Base-by-base conservation (phyloP, 768 basidiomycete genomes). In the Trametes elegans region DNA sequence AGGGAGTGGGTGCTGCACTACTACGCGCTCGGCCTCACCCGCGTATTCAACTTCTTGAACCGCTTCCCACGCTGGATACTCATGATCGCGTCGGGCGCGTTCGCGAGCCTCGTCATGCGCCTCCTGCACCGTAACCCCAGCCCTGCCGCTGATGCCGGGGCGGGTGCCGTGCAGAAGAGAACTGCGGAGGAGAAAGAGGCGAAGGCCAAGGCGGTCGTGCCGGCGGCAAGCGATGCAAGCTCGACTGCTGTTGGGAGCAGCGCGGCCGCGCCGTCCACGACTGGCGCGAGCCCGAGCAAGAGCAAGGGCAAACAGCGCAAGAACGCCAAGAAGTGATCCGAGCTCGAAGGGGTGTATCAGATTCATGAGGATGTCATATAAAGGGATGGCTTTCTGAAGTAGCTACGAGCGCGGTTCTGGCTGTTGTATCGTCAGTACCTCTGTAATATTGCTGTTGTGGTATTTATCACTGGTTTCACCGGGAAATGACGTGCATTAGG, bases 1-100 rank as follows among this genome's bases (percentile, higher is more conserved):
- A 92, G 90, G 51, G 90, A 90, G 74, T 84, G 73, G 66, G 61
- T 89, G 24, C 71, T 91, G 72, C 80, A 85, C 55, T 79, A 78
- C 64, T 64, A 83, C 44, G 85, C 86, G 0, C 60, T 75, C 26
- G 68, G 63, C 14, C 59, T 83, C 49, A 77, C 79, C 36, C 75
- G 72, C 57, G 38, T 75, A 41, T 91, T 91, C 74, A 71, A 79
- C 62, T 53, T 74, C 55, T 58, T 79, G 13, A 67, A 80, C 52
- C 62, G 74, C 27, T 64, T 92, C 40, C 91, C 91, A n/a, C 80
- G 80, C 58, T 91, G 87, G 85, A 29, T 87, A 21, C 70, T 92
- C 64, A 77, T 89, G 64, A 62, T 90, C 41, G 46, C 78, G 7
- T 85, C 88, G 3, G 91, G 90, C 35, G 75, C 73, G 28, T 3